Base-by-base conservation (phyloP, 768 basidiomycete species). In the Cubamyces lactineus region DNA sequence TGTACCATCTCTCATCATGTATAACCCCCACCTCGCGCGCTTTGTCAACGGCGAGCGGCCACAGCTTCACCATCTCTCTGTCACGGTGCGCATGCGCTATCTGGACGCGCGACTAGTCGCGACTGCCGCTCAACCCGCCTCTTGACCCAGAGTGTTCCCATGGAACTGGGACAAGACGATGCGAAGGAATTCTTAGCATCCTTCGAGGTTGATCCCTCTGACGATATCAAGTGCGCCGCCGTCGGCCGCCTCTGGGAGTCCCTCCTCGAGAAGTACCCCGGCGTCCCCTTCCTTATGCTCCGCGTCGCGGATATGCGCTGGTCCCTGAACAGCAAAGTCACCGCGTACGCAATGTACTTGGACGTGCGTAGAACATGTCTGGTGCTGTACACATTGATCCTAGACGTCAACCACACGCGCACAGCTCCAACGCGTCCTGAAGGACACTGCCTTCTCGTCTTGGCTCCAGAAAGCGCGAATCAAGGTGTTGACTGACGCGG, bases 251-350 rank as follows among this genome's bases (percentile, higher is more conserved):
- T 63, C 43, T 59, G 51, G 57, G 62, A 63, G 26, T 57, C 57
- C 15, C 56, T 57, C 39, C 62, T 63, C 57, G 57, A 63, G 40
- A 54, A 49, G 13, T 57, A 59, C 53, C 62, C 59, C 17, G 59
- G 57, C 38, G 26, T 58, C 26, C 62, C 62, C 11, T 63, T 53
- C 26, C 47, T 63, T 16, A 52, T 59, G 51, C 51, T 63, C 42
- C 56, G 62, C 26, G 62, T 63, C 38, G 62, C 62, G 46, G 62
- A 63, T 34, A 63, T 63, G 57, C 62, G 62, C 17, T 53, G 56
- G 57, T 34, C 47, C 16, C 53, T 63, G 28, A 53, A 57, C 46
- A 63, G 62, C 57, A 58, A 30, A 47, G 62, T 55, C 11, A 63
- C 62, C n/a, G 62, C 62, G 5, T 57, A 58, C 23, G 57, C 52